Percentiles rank a stretch among this genome's conserved stretches.
phyloP scores from a whole-genome alignment of 2,329 filamentous ascomycete genomes.

The Paraphaeosphaeria sporulosa region DNA sequence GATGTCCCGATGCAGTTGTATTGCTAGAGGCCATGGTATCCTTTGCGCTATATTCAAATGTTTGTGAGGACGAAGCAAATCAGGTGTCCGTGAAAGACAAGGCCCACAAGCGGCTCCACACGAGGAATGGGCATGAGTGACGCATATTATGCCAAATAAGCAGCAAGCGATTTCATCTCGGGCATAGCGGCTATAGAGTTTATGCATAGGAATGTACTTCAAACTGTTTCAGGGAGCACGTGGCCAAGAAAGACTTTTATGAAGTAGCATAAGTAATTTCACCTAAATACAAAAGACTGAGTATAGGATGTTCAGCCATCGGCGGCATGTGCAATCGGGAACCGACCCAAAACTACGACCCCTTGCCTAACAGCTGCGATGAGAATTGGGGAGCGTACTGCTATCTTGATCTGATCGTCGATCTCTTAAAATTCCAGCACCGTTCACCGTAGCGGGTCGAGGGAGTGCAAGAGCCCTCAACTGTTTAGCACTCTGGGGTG shows the following conservation, averaged over 20 bases:
- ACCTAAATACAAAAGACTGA: not conserved
- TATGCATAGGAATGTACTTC: too few species aligned
- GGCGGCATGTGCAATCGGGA: not conserved
- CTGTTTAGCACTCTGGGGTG: not conserved
- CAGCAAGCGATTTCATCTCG: too few species aligned
- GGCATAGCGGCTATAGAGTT: too few species aligned
- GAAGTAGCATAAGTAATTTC: not conserved
- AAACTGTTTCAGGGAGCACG: too few species aligned
- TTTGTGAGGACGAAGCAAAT: too few species aligned
- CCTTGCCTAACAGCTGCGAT: not conserved
- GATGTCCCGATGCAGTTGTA: too few species aligned
- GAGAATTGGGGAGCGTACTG: not conserved
- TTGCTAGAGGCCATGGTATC: too few species aligned
- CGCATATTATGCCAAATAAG: too few species aligned
- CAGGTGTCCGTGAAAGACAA: too few species aligned
- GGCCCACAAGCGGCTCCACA: too few species aligned
- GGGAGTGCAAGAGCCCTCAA: not conserved
- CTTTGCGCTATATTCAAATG: too few species aligned
- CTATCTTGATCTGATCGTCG: not conserved
- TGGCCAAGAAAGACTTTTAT: not conserved
- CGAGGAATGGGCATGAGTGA: too few species aligned
- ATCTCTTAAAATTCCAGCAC: not conserved
- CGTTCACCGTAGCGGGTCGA: not conserved
- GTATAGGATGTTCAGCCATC: not conserved
- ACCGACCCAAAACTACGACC: not conserved